phyloP scores from a whole-genome alignment of 106 monocot species.

The Phalaenopsis equestris region DNA sequence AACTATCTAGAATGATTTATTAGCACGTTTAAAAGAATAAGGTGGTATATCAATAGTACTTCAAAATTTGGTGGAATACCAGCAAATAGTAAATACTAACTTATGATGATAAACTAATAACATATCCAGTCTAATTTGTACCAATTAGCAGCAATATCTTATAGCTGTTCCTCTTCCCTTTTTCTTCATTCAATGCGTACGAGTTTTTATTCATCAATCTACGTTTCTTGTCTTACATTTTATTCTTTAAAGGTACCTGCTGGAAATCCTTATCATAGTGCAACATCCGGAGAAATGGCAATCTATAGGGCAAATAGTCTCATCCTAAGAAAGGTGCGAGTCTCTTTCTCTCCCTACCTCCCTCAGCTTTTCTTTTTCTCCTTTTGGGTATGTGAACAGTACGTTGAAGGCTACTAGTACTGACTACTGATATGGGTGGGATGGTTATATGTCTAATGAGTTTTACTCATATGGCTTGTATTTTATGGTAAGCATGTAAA shows the following conservation, averaged over 20 bases:
- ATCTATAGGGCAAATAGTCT: slow-evolving; percentile 89
- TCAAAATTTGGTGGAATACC: neutral
- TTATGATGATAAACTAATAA: neutral
- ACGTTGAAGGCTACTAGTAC: too few relatives aligned
- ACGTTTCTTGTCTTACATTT: neutral
- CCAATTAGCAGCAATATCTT: neutral
- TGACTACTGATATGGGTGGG: too few relatives aligned
- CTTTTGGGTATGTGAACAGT: too few relatives aligned
- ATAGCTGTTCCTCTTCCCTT: neutral
- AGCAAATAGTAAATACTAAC: neutral
- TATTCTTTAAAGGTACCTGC: slow-evolving; percentile 62
- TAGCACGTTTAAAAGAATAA: neutral
- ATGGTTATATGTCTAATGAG: too few relatives aligned
- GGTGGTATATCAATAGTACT: neutral
- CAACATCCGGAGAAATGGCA: slow-evolving; percentile 92
- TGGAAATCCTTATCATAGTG: slow-evolving; percentile 97
- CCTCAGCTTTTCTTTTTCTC: too few relatives aligned
- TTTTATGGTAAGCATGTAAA: too few relatives aligned
- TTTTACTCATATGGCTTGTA: too few relatives aligned
- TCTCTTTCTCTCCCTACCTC: neutral
- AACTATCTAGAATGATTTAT: neutral
- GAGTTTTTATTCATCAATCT: neutral
- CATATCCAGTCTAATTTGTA: neutral
- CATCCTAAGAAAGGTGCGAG: slow-evolving; percentile 61
- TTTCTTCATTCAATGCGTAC: neutral